These are phyloP conservation scores for Hericium coralloides DNA, from an alignment of 768 basidiomycete genomes.

Conservation along the genomic window DNA sequence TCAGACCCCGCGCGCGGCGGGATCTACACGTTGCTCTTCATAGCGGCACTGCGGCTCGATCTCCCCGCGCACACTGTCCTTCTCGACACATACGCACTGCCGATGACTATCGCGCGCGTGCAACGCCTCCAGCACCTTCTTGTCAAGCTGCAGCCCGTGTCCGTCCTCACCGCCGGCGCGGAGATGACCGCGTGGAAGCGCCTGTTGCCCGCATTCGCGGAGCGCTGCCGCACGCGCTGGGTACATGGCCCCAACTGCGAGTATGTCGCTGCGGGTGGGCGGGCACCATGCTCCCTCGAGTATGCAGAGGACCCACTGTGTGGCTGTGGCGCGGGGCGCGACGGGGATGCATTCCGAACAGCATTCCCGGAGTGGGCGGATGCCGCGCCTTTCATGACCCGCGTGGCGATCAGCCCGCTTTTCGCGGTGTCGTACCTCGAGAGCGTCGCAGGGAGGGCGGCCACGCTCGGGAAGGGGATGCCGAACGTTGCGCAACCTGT, in stretches of 20 bases:
- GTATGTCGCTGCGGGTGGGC: slow-evolving; percentile 24
- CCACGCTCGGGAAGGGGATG: neutral
- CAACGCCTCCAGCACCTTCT: neutral
- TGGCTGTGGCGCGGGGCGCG: slow-evolving; percentile 42
- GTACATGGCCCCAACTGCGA: slow-evolving; percentile 39
- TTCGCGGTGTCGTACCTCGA: slow-evolving; percentile 46
- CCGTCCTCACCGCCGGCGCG: slow-evolving; percentile 18
- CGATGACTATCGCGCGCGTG: slow-evolving; percentile 22
- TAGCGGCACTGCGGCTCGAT: slow-evolving; percentile 39
- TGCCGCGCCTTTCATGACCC: slow-evolving; percentile 35
- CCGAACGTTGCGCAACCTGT: neutral
- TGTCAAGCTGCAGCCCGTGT: neutral
- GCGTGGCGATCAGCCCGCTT: slow-evolving; percentile 44
- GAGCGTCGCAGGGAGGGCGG: slow-evolving; percentile 17
- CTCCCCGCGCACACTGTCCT: slow-evolving; percentile 40
- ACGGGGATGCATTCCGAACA: slow-evolving; percentile 27
- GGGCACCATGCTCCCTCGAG: slow-evolving; percentile 30
- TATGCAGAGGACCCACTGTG: slow-evolving; percentile 36
- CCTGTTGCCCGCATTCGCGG: slow-evolving; percentile 39
- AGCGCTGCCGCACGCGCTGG: slow-evolving; percentile 45
- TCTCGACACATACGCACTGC: slow-evolving; percentile 38
- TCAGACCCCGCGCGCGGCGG: slow-evolving; percentile 1
- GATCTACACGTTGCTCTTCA: slow-evolving; percentile 35
- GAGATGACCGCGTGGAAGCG: slow-evolving; percentile 40
- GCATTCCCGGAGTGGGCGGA: slow-evolving; percentile 26